Percentiles rank a stretch among this genome's conserved stretches.
Evolutionary conservation across 345 rosid genomes (phyloP).

Genomic region (Odontarrhena argentea): DNA sequence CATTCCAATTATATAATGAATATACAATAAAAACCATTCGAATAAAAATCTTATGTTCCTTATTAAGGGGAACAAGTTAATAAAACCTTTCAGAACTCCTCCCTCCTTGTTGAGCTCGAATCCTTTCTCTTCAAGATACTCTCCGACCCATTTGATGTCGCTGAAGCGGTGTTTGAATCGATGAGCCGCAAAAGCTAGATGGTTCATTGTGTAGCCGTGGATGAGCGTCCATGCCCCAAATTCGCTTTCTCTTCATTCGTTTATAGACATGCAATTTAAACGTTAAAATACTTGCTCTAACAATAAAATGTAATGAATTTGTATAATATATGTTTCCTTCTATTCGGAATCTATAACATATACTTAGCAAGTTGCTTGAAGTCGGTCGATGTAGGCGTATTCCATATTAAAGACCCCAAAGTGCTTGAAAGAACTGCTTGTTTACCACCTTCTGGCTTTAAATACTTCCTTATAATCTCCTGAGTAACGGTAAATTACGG

Average conservation of each 20-base stretch:
- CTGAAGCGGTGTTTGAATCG: constrained; percentile 65
- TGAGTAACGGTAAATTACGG: constrained; percentile 37
- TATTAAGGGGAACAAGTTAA: background rate
- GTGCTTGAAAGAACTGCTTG: constrained; percentile 79
- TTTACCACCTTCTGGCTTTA: constrained; percentile 56
- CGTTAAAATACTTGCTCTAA: too few species aligned
- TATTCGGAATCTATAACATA: too few species aligned
- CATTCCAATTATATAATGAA: background rate
- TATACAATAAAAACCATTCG: background rate
- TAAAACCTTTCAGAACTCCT: constrained; percentile 76
- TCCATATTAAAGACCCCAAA: constrained; percentile 81
- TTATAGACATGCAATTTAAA: constrained; percentile 7
- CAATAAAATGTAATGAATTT: background rate
- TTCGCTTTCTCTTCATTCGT: constrained; percentile 71
- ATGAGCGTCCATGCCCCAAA: constrained; percentile 93
- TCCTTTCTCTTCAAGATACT: constrained; percentile 63
- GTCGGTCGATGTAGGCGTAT: constrained; percentile 68
- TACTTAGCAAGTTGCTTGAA: constrained; percentile 81
- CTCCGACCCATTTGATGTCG: constrained; percentile 55
- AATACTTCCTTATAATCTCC: constrained; percentile 74
- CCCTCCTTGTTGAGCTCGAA: constrained; percentile 84
- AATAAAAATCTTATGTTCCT: background rate
- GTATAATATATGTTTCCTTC: too few species aligned
- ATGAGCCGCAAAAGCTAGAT: constrained; percentile 81
- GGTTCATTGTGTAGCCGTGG: constrained; percentile 89